Conservation (phyloP, 176 grass and related monocot species). For the Oryza nivara region DNA sequence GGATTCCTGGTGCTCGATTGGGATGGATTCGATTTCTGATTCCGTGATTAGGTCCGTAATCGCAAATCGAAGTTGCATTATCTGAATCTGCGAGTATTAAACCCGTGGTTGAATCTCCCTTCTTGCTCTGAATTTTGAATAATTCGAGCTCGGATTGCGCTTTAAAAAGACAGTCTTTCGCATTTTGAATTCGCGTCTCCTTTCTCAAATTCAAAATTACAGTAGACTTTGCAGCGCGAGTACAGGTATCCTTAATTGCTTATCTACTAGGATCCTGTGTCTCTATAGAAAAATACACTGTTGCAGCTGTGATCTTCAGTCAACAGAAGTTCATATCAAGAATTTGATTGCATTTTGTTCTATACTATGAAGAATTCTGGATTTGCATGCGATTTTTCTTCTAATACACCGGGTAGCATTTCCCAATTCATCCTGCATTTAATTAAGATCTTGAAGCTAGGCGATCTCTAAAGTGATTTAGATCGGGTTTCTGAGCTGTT, state of each 20-base stretch:
- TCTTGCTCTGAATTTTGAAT: conserved; percentile 10
- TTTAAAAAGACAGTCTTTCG: not conserved
- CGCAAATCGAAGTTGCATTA: not conserved
- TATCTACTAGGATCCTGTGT: conserved; percentile 12
- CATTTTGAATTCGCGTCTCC: not conserved
- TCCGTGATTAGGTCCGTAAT: not conserved
- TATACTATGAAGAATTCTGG: not conserved
- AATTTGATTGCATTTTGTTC: not conserved
- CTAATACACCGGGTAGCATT: not conserved
- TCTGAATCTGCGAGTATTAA: not conserved
- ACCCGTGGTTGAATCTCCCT: not conserved
- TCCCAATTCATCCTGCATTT: not conserved
- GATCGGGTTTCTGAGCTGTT: not conserved
- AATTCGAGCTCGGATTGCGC: not conserved
- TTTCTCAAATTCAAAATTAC: not conserved
- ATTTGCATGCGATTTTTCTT: not conserved
- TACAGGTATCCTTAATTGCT: conserved; percentile 15
- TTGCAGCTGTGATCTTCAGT: not conserved
- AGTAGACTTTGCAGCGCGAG: not conserved
- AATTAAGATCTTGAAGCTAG: conserved; percentile 23
- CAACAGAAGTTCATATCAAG: not conserved
- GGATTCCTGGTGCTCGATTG: not conserved
- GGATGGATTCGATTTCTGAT: not conserved
- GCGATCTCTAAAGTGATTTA: conserved; percentile 1
- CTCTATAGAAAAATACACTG: not conserved